Base-by-base conservation (phyloP, 1,284 basidiomycete genomes). In the Puccinia horiana region DNA sequence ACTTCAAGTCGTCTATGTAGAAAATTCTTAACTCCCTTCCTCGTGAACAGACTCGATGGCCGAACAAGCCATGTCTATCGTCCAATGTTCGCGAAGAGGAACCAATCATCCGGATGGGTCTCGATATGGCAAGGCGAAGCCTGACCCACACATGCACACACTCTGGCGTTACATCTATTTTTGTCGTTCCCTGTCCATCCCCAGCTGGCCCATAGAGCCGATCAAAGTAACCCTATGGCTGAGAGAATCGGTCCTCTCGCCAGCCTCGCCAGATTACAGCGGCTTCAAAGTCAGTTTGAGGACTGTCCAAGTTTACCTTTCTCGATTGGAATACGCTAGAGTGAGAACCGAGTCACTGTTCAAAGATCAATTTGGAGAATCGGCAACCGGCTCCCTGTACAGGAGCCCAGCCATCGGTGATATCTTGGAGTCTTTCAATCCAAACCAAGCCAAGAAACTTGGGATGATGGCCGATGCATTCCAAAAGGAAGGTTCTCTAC, bases 131-230 rank as follows among this genome's bases (percentile, higher is more conserved):
- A 81, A 73, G 56, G 49, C 54, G 9, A 81, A 81, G 47, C 52
- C 78, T n/a, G 78, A 81, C 44, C 78, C 78, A 12, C 78, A 81
- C 44, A 56, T 81, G 56, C 78, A 81, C 65, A 81, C 78, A 18
- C 69, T 81, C 12, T 54, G 35, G 12, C 69, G 78, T 26, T 81
- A 81, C 56, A 69, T 72, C 26, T 47, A 52, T 20, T 81, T 81
- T 81, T 81, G 78, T 63, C 67, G 69, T 14, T 56, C 69, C 42
- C n/a, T 49, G 9, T 42, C 42, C 32, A 73, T 81, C n/a, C 78
- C 78, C 18, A 63, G 63, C 4, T 81, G 67, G 67, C 78, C 78
- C 1, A 81, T 81, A n/a, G 78, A 81, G 49, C 56, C 78, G 6
- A n/a, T 47, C 37, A 56, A 69, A 63, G 78, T 81, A 49, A 23